Base-by-base conservation (phyloP, 2,329 filamentous ascomycete genomes). In the Pezizomycotina sp. region DNA sequence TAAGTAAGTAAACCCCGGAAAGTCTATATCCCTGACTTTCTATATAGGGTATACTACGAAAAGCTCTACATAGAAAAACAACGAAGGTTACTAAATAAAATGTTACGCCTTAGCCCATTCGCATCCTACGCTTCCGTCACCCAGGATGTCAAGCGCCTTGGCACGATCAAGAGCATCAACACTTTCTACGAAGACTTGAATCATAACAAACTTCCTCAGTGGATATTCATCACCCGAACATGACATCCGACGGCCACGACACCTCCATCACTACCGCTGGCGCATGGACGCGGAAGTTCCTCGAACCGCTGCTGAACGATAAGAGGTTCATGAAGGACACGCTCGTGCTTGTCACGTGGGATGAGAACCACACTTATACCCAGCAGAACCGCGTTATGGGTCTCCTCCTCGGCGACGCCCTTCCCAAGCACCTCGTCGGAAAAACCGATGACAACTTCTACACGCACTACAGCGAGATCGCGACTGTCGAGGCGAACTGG, bases 211-310 rank as follows among this genome's bases (percentile, higher is more conserved):
- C 66, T 84, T 10, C 78, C 79, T 2, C 78, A 84, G 60, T 77
- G 71, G 58, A 64, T 69, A 56, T 77, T 77, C 57, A 69, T 77
- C 52, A 77, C 74, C 0, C 75, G 74, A 3, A 80, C 61, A 77
- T 79, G 74, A 76, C 75, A 6, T 71, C 68, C 30, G 75, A 83
- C 51, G 80, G 73, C 23, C 79, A 89, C 52, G 79, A 89, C 56
- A 71, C 69, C 13, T 69, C 68, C 30, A 66, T 86, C 34, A 77
- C 69, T 6, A 64, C 69, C 18, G 76, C 77, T 2, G 77, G 76
- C 2, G 50, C 58, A 9, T 89, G 77, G 76, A 68, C 71, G 9
- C 66, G 69, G 23, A 59, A 53, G 30, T 84, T 83, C 59, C 57
- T 89, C 1, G 65, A 69, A 38, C 77, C 78, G 0, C 69, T 89